A percentile compares a stretch with the other conserved stretches of the same genome.
Evolutionary conservation across 2,329 filamentous ascomycete genomes (phyloP).

Genomic region (Aspergillus ibericus): DNA sequence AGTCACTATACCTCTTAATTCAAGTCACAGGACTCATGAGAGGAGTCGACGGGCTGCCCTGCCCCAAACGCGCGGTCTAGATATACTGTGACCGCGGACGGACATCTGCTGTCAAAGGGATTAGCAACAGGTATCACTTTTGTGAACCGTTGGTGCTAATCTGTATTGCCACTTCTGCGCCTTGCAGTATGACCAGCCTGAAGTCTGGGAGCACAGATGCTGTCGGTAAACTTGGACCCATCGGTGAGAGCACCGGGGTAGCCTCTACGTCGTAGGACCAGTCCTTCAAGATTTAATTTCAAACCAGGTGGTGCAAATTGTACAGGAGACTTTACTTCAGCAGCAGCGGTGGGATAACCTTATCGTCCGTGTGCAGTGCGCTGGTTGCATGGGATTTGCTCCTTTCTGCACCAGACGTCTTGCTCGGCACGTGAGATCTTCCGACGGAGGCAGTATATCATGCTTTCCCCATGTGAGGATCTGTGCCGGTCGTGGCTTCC

Average conservation of each 20-base stretch:
- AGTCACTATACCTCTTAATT: too few species aligned
- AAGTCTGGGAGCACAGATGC: background rate
- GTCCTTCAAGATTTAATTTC: constrained; percentile 1
- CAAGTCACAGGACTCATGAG: too few species aligned
- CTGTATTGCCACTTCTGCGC: background rate
- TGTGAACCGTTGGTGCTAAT: background rate
- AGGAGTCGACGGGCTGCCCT: too few species aligned
- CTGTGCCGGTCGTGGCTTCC: constrained; percentile 2
- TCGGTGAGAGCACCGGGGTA: background rate
- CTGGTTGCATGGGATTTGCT: background rate
- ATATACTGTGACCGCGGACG: background rate
- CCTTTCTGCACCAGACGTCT: background rate
- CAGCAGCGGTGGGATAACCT: background rate
- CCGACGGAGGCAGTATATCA: background rate
- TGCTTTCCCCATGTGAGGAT: background rate
- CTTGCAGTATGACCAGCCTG: background rate
- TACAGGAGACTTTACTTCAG: background rate
- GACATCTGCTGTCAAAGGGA: background rate
- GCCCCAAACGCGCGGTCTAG: too few species aligned
- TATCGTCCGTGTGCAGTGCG: background rate
- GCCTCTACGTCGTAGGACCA: background rate
- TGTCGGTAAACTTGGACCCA: background rate
- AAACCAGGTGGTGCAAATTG: background rate
- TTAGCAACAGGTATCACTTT: background rate
- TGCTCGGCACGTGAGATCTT: background rate